Evolutionary conservation across 768 basidiomycete species (phyloP), one percentile per base, ranked within the genome.

Genomic region (Coprinopsis marcescibilis): DNA sequence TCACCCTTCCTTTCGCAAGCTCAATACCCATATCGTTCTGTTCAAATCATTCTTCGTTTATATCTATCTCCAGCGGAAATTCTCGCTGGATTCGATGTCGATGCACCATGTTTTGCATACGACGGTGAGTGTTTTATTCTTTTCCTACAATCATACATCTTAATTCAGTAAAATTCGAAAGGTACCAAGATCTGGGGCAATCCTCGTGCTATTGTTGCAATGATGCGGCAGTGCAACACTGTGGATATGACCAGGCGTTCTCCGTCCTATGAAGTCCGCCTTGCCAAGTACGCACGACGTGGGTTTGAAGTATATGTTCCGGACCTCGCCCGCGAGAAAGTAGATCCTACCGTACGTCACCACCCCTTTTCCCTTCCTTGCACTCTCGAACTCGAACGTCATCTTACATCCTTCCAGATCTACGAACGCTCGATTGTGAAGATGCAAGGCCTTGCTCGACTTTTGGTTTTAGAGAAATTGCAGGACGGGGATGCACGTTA

Each of bases 211-310:
- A 69, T 82, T 43, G 62, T 77, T 10, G 75, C 80, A 23, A 72
- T 76, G 72, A 82, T 83, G 74, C 76, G 77, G n/a, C 80, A 83
- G 57, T 71, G 71, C 62, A 81, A 81, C 57, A 78, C 75, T 0
- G 71, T 80, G 43, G 80, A 81, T 55, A 70, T 79, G 64, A 76
- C 77, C 4, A 65, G 80, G n/a, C 70, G 80, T 27, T 81, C 79
- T 2, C 80, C 80, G 1, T 82, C 80, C 10, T 80, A 83, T 52
- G 80, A 82, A 65, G 72, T 80, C 21, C 70, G 80, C 2, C 68
- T 81, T 7, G 65, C 76, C 15, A 83, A 83, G 57, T 81, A 83
- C 58, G 68, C 76, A 0, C 52, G 62, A 4, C 65, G 81, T 6
- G 73, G 64, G 4, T 81, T 77, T 48, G 81, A 83, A 55, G 69